Conservation (phyloP, 192 early-diverging fungal species). For the Neocallimastix lanati region DNA sequence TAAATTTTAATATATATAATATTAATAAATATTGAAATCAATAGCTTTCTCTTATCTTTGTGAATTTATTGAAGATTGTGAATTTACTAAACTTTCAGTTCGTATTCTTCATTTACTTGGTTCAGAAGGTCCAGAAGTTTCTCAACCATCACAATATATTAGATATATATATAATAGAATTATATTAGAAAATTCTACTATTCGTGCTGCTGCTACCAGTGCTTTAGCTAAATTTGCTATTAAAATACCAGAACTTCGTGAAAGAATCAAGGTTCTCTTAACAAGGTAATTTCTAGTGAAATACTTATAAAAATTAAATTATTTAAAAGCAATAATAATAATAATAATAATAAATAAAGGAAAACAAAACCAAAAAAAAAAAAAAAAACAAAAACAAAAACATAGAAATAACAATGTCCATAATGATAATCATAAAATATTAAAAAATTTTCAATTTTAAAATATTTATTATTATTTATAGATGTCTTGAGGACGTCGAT, state of each 20-base stretch:
- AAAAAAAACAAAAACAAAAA: no score
- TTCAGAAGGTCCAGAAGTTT: conserved; percentile 75
- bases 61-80: conserved; percentile 99
- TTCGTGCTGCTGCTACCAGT: conserved; percentile 88
- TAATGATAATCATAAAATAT: no score
- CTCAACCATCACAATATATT: conserved; percentile 87
- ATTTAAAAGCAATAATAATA: no score
- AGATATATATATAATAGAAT: conserved; percentile 99
- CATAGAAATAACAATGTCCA: no score
- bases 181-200: conserved; percentile 89
- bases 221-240: conserved; percentile 88
- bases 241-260: conserved; percentile 47
- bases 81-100: conserved; percentile 96
- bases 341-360: no score
- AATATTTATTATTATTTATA: conserved; percentile 11
- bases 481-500: conserved; percentile 91
- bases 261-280: conserved; percentile 51
- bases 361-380: no score
- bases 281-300: no score
- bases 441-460: no score
- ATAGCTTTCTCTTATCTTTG: conserved; percentile 82
- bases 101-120: conserved; percentile 89
- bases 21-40: not conserved
- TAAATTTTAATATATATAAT: no score
- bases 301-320: no score